These are phyloP conservation scores for Magnusiomyces suaveolens DNA, from an alignment of 1,139 yeast genomes.

Conservation along the genomic window DNA sequence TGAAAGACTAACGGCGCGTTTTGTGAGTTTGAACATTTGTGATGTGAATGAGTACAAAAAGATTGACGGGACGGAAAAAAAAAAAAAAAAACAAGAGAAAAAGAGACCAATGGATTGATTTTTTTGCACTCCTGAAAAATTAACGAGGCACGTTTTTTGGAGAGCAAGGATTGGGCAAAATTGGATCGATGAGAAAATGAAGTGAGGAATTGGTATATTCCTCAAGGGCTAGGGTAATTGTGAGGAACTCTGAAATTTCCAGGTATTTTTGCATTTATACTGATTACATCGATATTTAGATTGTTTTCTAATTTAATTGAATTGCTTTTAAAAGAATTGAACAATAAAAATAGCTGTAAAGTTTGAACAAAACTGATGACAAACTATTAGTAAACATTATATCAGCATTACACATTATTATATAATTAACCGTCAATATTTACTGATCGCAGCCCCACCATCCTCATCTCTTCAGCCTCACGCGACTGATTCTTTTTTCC, in stretches of 20 bases:
- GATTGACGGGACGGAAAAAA: not conserved
- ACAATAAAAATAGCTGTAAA: no score
- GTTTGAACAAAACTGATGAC: no score
- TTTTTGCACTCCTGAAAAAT: not conserved
- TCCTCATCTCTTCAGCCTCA: no score
- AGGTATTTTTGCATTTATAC: not conserved
- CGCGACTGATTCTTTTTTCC: not conserved
- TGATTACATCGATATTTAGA: no score
- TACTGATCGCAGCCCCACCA: no score
- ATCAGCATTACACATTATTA: no score
- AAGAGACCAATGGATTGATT: not conserved
- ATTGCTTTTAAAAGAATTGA: no score
- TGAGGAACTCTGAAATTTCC: slow-evolving; percentile 1
- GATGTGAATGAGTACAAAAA: not conserved
- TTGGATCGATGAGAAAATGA: not conserved
- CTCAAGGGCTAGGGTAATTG: not conserved
- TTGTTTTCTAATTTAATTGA: no score
- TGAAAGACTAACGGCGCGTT: slow-evolving; percentile 17
- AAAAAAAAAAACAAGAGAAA: not conserved
- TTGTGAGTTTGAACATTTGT: slow-evolving; percentile 11
- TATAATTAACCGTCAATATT: no score
- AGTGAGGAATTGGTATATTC: no score
- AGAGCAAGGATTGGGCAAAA: not conserved
- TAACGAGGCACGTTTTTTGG: not conserved
- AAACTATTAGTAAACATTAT: no score